These are phyloP conservation scores for Acanthamoeba quina DNA, from an alignment of 208 protist genomes.

Conservation along the genomic window DNA sequence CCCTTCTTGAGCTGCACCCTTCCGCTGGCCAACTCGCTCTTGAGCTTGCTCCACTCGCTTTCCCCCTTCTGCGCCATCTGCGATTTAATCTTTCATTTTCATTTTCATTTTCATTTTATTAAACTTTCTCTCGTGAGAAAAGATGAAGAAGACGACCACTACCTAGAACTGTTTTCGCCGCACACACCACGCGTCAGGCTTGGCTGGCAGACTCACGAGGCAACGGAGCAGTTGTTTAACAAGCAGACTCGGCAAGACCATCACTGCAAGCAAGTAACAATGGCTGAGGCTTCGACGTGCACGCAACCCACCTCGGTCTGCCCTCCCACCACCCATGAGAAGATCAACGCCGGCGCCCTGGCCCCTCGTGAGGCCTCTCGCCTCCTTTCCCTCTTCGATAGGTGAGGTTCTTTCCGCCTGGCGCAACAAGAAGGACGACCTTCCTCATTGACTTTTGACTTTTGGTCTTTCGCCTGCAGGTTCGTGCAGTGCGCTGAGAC, in stretches of 20 bases:
- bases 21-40: not conserved
- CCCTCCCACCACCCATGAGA: not conserved
- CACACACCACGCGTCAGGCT: too few relatives aligned
- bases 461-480: too few relatives aligned
- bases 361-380: conserved; percentile 34
- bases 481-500: not conserved
- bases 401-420: not conserved
- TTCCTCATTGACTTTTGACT: not conserved
- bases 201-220: too few relatives aligned
- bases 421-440: too few relatives aligned
- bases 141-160: too few relatives aligned
- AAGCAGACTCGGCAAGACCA: not conserved
- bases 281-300: not conserved
- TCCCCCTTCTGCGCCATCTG: not conserved
- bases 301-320: not conserved
- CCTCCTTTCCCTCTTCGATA: conserved; percentile 42
- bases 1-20: conserved; percentile 6
- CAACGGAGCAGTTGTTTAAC: too few relatives aligned
- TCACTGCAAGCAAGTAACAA: not conserved
- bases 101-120: too few relatives aligned
- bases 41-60: conserved; percentile 3
- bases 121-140: too few relatives aligned
- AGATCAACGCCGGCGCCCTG: not conserved
- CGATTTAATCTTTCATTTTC: too few relatives aligned
- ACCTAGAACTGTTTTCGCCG: too few relatives aligned